Conservation (phyloP, 1,139 yeast species). For the Lodderomyces beijingensis region DNA sequence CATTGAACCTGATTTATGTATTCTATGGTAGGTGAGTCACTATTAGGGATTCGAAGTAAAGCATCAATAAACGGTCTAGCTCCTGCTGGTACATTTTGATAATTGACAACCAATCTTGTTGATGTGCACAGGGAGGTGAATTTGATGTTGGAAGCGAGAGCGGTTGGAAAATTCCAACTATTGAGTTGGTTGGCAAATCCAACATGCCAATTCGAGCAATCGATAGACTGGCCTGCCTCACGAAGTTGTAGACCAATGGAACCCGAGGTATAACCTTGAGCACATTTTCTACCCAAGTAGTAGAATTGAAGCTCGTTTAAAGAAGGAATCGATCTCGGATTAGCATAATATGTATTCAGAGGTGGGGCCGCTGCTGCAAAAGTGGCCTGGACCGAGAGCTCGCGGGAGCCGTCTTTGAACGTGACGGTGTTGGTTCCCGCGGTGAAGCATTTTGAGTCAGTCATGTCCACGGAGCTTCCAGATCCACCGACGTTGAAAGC, state of each 20-base stretch:
- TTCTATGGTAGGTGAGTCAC: conserved; percentile 1
- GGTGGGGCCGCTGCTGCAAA: conserved; percentile 15
- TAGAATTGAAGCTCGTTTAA: conserved; percentile 15
- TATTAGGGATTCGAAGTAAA: conserved; percentile 8
- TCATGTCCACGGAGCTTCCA: conserved; percentile 17
- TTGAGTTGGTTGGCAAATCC: conserved; percentile 21
- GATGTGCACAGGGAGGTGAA: conserved; percentile 16
- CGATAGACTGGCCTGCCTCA: too few relatives aligned
- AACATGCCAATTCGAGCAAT: conserved; percentile 20
- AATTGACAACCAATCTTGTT: conserved; percentile 12
- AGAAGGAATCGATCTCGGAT: conserved; percentile 16
- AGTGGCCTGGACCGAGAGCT: conserved; percentile 15
- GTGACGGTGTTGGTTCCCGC: conserved; percentile 24
- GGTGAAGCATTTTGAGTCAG: conserved; percentile 17
- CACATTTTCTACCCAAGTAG: conserved; percentile 20
- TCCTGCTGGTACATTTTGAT: conserved; percentile 26
- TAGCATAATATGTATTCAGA: conserved; percentile 4
- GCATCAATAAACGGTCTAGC: conserved; percentile 27
- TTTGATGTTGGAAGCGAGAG: conserved; percentile 4
- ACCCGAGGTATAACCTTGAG: conserved; percentile 22
- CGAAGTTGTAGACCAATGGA: conserved; percentile 16
- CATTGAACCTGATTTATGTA: conserved; percentile 16
- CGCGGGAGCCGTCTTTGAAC: conserved; percentile 25
- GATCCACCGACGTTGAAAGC: conserved; percentile 25
- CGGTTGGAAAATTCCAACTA: conserved; percentile 19